Percentiles rank a stretch among this genome's conserved stretches.
These are phyloP conservation scores for Kluyveromyces nonfermentans DNA, from an alignment of 805 yeast species.

Conservation along the genomic window DNA sequence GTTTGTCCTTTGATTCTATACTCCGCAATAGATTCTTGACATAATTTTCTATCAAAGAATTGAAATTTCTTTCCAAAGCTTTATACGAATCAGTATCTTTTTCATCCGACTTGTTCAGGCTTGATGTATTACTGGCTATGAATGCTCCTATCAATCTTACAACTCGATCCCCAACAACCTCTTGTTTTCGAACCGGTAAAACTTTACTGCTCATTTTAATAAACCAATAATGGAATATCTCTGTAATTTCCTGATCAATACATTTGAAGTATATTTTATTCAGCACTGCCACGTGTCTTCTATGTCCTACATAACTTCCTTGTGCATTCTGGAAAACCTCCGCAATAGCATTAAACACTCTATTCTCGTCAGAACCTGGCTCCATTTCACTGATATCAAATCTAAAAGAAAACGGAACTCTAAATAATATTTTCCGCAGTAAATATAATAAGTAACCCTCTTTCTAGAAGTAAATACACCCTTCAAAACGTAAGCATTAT, in stretches of 20 bases:
- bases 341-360: constrained; percentile 42
- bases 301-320: constrained; percentile 60
- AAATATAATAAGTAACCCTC: too few relatives aligned
- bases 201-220: constrained; percentile 54
- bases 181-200: constrained; percentile 58
- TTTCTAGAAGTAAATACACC: too few relatives aligned
- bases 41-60: constrained; percentile 45
- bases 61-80: constrained; percentile 29
- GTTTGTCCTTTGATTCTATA: constrained; percentile 61
- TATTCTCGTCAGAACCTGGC: constrained; percentile 8
- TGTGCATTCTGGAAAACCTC: constrained; percentile 79
- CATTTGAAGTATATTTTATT: constrained; percentile 51
- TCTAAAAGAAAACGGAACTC: neutral
- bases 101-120: constrained; percentile 20
- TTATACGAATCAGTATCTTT: constrained; percentile 33
- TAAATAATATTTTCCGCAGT: too few relatives aligned
- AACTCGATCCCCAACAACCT: constrained; percentile 63
- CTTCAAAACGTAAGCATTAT: too few relatives aligned
- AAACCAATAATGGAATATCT: constrained; percentile 51
- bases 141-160: constrained; percentile 57
- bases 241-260: constrained; percentile 40
- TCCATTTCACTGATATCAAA: neutral
- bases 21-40: constrained; percentile 69
- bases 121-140: constrained; percentile 39
- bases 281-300: constrained; percentile 59